Base-by-base conservation (phyloP, 345 rosid species). In the Mercurialis annua region DNA sequence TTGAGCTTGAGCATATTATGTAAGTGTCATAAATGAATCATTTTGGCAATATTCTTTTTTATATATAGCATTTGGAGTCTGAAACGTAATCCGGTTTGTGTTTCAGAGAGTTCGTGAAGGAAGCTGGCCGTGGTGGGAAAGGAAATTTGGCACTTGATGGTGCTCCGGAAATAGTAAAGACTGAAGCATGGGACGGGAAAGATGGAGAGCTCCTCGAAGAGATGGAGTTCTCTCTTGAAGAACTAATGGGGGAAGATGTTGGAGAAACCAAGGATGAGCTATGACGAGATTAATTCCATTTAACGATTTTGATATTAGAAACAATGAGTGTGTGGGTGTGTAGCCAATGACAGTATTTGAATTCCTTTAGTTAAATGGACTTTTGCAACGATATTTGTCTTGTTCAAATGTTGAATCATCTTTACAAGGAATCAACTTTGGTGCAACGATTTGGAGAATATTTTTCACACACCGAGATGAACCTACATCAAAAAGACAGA, bases 151-250 rank as follows among this genome's bases (percentile, higher is more conserved):
- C 89, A n/a, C 54, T 93, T 48, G 86, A 80, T 0, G 88, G 89
- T 59, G 72, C 71, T 43, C 93, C 87, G 4, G 77, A 71, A 38
- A 78, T 89, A 14, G 80, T 52, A 52, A 87, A 74, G 83, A 78
- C 83, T 0, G 94, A 93, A 79, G 85, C 92, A 27, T 93, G 98
- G 98, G 94, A 93, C 64, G 96, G 96, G 16, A 87, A 89, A 73
- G 98, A 93, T 4, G 98, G 97, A 64, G 79, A 84, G 77, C 68
- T 90, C 33, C 54, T 83, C 18, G 96, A 93, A 75, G 98, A 87
- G 80, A 94, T 88, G 48, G 97, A 93, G 69, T 90, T 93, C 67
- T 93, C 98, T 18, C 94, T 93, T 8, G 97, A 89, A 62, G 98
- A 93, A 67, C 85, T 93, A 48, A 93, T 93, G 98, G 88, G 86